phyloP scores from a whole-genome alignment of 106 monocot genomes.

The Iris macrosiphon region DNA sequence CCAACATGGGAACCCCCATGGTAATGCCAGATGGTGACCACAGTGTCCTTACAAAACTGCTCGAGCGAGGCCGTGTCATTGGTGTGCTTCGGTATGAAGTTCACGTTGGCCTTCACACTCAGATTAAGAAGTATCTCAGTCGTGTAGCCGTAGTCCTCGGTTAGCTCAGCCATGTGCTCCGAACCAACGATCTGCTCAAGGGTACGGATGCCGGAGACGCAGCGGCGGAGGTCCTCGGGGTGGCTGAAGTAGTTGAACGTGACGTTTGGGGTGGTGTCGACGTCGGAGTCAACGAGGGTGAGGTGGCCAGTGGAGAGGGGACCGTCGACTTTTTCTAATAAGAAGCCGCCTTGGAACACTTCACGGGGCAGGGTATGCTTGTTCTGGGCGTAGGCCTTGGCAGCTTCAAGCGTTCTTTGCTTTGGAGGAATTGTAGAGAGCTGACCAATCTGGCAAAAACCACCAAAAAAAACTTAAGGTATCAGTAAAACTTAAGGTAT shows the following conservation, averaged over 20 bases:
- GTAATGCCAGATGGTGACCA: conserved; percentile 80
- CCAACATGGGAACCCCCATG: conserved; percentile 70
- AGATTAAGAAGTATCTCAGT: conserved; percentile 41
- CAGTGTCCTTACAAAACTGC: conserved; percentile 64
- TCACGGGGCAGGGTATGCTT: conserved; percentile 43
- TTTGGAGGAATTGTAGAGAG: conserved; percentile 70
- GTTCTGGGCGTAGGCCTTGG: conserved; percentile 14
- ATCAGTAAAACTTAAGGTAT: too few species aligned
- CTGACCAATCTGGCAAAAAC: conserved; percentile 67
- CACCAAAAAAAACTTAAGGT: too few species aligned
- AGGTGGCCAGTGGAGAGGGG: conserved; percentile 63
- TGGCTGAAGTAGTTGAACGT: conserved; percentile 90
- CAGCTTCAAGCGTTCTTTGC: conserved; percentile 33
- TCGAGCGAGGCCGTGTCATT: conserved; percentile 53
- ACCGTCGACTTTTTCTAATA: conserved; percentile 61
- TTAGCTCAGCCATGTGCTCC: conserved; percentile 27
- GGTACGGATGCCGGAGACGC: conserved; percentile 46
- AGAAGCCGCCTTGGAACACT: conserved; percentile 71
- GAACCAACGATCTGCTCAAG: conserved; percentile 34
- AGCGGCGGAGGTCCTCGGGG: conserved; percentile 39
- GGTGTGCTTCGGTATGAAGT: conserved; percentile 58
- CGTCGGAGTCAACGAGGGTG: conserved; percentile 27
- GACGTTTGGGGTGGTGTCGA: conserved; percentile 42
- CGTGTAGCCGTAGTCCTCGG: conserved; percentile 16
- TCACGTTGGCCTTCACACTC: conserved; percentile 54